Conservation (phyloP, 2,329 filamentous ascomycete species). For the Thermoascus crustaceus region DNA sequence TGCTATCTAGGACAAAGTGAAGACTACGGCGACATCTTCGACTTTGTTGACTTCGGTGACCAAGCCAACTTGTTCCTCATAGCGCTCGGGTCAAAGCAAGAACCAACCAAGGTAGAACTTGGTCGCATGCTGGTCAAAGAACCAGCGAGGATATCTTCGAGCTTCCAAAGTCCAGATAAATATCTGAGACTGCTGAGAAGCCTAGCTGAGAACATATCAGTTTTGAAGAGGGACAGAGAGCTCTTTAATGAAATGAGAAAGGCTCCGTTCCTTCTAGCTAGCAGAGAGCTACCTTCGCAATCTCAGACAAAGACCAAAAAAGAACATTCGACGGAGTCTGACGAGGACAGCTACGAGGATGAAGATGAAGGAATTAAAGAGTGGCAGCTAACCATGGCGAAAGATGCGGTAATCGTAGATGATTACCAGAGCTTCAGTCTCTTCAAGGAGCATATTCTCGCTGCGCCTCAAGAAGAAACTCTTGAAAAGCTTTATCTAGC, state of each 20-base stretch:
- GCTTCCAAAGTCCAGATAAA: slow-evolving; percentile 72
- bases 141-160: slow-evolving; percentile 70
- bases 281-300: slow-evolving; percentile 56
- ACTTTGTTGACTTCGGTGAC: slow-evolving; percentile 88
- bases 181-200: slow-evolving; percentile 77
- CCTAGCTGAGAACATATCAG: slow-evolving; percentile 62
- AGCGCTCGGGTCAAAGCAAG: slow-evolving; percentile 80
- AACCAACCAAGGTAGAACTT: slow-evolving; percentile 80
- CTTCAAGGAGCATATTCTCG: slow-evolving; percentile 77
- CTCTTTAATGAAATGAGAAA: slow-evolving; percentile 68
- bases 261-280: slow-evolving; percentile 73
- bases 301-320: no score
- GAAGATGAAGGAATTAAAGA: slow-evolving; percentile 62
- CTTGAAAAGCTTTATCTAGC: slow-evolving; percentile 78
- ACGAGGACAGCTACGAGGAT: slow-evolving; percentile 47
- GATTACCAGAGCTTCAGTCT: slow-evolving; percentile 83
- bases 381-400: slow-evolving; percentile 66
- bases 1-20: slow-evolving; percentile 70
- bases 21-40: slow-evolving; percentile 82
- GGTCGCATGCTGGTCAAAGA: slow-evolving; percentile 76
- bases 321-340: no score
- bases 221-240: slow-evolving; percentile 68
- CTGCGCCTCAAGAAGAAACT: slow-evolving; percentile 79
- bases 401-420: slow-evolving; percentile 69
- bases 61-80: slow-evolving; percentile 84